phyloP scores from a whole-genome alignment of 2,329 filamentous ascomycete genomes.

The Beauveria medogensis region DNA sequence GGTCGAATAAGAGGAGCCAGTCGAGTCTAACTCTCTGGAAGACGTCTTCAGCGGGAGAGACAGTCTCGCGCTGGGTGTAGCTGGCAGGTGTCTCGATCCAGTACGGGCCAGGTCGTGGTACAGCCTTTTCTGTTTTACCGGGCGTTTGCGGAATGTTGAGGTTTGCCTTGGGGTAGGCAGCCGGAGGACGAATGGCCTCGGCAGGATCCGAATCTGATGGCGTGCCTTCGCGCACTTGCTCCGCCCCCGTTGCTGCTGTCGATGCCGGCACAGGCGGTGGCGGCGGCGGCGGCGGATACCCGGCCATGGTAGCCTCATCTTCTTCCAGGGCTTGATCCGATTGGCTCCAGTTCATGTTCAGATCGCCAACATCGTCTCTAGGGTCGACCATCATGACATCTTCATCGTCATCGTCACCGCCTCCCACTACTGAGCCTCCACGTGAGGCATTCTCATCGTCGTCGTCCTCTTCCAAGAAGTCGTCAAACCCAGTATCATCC shows the following conservation, averaged over 20 bases:
- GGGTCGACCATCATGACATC: constrained; percentile 53
- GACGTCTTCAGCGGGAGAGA: constrained; percentile 74
- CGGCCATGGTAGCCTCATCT: constrained; percentile 69
- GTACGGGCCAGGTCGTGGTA: constrained; percentile 64
- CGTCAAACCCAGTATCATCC: constrained; percentile 36
- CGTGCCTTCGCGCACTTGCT: constrained; percentile 52
- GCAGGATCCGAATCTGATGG: constrained; percentile 64
- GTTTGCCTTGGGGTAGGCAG: constrained; percentile 55
- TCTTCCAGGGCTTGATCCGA: constrained; percentile 63
- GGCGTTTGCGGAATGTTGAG: constrained; percentile 79
- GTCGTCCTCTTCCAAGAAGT: constrained; percentile 49
- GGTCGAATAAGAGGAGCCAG: constrained; percentile 88
- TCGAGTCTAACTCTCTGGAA: constrained; percentile 85
- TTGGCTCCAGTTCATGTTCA: constrained; percentile 43
- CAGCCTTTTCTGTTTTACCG: constrained; percentile 38
- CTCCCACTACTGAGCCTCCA: constrained; percentile 25
- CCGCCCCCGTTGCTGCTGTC: constrained; percentile 23
- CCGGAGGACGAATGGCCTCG: constrained; percentile 56
- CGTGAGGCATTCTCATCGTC: constrained; percentile 27
- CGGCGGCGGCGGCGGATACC: constrained; percentile 58
- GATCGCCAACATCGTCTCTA: constrained; percentile 35
- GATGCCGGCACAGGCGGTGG: constrained; percentile 50
- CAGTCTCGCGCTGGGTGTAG: constrained; percentile 53
- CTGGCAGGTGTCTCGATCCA: constrained; percentile 76
- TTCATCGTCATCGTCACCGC: constrained; percentile 43